Percentiles rank a stretch among this genome's conserved stretches.
These are phyloP conservation scores for Tuber brumale DNA, from an alignment of 495 filamentous ascomycete genomes.

Conservation along the genomic window DNA sequence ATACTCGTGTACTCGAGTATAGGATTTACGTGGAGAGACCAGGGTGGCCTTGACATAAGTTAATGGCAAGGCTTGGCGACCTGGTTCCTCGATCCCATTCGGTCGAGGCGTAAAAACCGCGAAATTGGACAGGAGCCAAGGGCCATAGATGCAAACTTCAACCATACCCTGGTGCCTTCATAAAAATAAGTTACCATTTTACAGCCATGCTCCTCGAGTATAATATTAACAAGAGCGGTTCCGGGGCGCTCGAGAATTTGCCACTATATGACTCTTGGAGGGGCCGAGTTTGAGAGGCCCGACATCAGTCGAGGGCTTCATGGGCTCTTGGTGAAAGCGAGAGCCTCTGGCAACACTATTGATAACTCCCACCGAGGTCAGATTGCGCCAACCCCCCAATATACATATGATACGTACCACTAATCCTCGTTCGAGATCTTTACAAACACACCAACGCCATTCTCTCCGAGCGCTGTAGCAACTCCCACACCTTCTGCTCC, in stretches of 20 bases:
- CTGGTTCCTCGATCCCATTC: neutral
- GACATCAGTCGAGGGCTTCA: neutral
- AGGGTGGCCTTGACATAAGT: neutral
- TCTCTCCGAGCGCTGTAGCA: constrained; percentile 57
- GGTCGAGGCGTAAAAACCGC: neutral
- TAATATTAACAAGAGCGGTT: neutral
- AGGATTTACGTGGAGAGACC: neutral
- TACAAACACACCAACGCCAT: constrained; percentile 55
- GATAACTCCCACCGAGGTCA: neutral
- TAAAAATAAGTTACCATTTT: neutral
- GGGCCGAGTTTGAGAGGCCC: neutral
- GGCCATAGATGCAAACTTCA: neutral
- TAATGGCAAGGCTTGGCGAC: neutral
- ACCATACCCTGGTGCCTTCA: neutral
- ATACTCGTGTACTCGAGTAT: too few relatives aligned
- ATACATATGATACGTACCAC: neutral
- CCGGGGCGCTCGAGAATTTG: neutral
- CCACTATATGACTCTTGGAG: neutral
- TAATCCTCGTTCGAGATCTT: constrained; percentile 46
- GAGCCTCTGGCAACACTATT: neutral
- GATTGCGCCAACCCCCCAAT: neutral
- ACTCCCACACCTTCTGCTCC: constrained; percentile 59
- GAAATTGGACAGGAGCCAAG: neutral
- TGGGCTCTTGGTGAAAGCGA: neutral
- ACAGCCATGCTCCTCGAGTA: neutral